Evolutionary conservation across 805 yeast genomes (phyloP), one percentile per base, ranked within the genome.

Genomic region (Candida berthetii): DNA sequence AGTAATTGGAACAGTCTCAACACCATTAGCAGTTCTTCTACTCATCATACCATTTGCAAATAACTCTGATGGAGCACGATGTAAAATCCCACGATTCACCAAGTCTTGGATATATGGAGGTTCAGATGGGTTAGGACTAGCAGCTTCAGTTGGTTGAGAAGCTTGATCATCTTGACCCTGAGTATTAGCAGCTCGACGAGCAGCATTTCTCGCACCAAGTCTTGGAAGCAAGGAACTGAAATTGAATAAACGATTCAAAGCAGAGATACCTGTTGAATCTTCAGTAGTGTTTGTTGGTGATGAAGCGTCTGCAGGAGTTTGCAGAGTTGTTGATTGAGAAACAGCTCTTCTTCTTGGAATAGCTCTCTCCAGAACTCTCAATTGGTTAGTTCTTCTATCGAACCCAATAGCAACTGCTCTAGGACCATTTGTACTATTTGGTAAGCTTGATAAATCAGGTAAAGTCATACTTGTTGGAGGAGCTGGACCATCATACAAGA

Each of bases 11-110:
- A 43, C 31, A 3, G 58, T 54, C 31, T 52, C 52, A 18, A 54
- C 58, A 3, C 56, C 55, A 16, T 43, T 40, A 19, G 43, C 39
- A 4, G 55, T 50, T 47, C 58, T 45, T 42, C 49, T 47, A 31
- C 55, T 50, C 1, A 48, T 44, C 18, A 52, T 53, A 10, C 58
- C 58, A 29, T 47, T 40, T 1, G 50, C 27, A 25, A 53, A 49
- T 1, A 49, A 15, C n/a, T n/a, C n/a, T n/a, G n/a, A n/a, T n/a
- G n/a, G n/a, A n/a, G n/a, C n/a, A n/a, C n/a, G n/a, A n/a, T n/a
- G n/a, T n/a, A n/a, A n/a, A n/a, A n/a, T n/a, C n/a, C n/a, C n/a
- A n/a, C n/a, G n/a, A n/a, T n/a, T n/a, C n/a, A n/a, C n/a, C n/a
- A n/a, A n/a, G n/a, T n/a, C n/a, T n/a, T n/a, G n/a, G n/a, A n/a